Evolutionary conservation across 2,329 filamentous ascomycete genomes (phyloP).

Genomic region (Davidsoniella eucalypti): DNA sequence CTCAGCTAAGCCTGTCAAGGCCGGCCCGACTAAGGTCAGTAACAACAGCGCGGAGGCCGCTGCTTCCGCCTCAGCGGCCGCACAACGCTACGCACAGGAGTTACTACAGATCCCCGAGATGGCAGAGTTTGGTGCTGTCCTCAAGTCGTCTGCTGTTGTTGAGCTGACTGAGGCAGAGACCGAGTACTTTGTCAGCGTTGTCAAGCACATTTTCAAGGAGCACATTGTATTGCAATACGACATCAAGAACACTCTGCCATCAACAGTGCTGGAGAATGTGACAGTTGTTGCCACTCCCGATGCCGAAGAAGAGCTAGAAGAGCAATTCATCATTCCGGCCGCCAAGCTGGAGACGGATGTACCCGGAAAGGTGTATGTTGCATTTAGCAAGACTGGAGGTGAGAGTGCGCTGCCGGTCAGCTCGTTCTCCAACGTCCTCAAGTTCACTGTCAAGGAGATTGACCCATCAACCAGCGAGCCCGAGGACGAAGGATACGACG

Average conservation of each 20-base stretch:
- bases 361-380: conserved; percentile 86
- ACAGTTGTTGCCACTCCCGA: conserved; percentile 64
- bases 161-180: conserved; percentile 95
- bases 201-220: conserved; percentile 98
- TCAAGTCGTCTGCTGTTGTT: conserved; percentile 75
- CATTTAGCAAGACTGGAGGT: conserved; percentile 70
- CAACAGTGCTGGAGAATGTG: conserved; percentile 79
- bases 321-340: conserved; percentile 86
- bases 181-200: conserved; percentile 82
- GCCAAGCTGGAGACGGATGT: conserved; percentile 69
- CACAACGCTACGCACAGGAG: conserved; percentile 79
- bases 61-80: conserved; percentile 60
- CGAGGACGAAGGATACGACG: conserved; percentile 83
- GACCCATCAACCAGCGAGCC: conserved; percentile 87
- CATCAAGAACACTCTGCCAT: conserved; percentile 89
- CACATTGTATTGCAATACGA: conserved; percentile 93
- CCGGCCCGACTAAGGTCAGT: conserved; percentile 51
- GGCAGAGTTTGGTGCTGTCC: conserved; percentile 70
- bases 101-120: conserved; percentile 81
- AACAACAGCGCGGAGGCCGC: conserved; percentile 55
- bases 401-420: conserved; percentile 61
- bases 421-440: conserved; percentile 81
- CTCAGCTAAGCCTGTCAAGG: conserved; percentile 81
- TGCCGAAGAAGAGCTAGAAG: conserved; percentile 69
- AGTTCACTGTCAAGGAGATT: conserved; percentile 96